Percentiles rank a stretch among this genome's conserved stretches.
Evolutionary conservation across 2,329 filamentous ascomycete species (phyloP).

Genomic region (Calonectria naviculata): DNA sequence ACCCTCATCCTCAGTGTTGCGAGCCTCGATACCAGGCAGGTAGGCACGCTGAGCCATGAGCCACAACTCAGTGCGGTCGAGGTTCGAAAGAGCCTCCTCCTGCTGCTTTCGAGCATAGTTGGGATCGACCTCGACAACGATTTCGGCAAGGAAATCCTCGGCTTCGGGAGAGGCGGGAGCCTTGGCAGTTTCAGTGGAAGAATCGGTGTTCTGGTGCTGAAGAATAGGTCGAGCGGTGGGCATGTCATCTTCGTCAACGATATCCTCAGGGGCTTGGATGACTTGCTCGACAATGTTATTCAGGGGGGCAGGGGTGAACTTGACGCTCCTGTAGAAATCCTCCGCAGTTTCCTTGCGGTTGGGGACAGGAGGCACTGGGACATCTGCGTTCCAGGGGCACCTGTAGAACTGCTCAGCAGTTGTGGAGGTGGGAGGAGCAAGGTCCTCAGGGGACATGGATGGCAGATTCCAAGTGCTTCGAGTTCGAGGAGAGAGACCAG

Average conservation of each 20-base stretch:
- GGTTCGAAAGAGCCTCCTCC: slow-evolving; percentile 75
- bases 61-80: slow-evolving; percentile 90
- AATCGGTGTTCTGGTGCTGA: slow-evolving; percentile 44
- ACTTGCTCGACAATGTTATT: slow-evolving; percentile 70
- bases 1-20: slow-evolving; percentile 48
- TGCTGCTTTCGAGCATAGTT: slow-evolving; percentile 80
- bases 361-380: slow-evolving; percentile 50
- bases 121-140: slow-evolving; percentile 78
- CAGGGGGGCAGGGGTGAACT: slow-evolving; percentile 54
- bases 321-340: slow-evolving; percentile 51
- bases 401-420: slow-evolving; percentile 95
- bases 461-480: slow-evolving; percentile 85
- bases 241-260: slow-evolving; percentile 67
- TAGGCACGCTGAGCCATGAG: slow-evolving; percentile 84
- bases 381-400: slow-evolving; percentile 75
- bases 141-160: slow-evolving; percentile 72
- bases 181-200: slow-evolving; percentile 44
- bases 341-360: slow-evolving; percentile 51
- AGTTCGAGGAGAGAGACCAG: slow-evolving; percentile 79
- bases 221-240: slow-evolving; percentile 70
- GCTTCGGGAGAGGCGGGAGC: slow-evolving; percentile 55
- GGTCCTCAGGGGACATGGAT: slow-evolving; percentile 62
- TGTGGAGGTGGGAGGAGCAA: slow-evolving; percentile 80
- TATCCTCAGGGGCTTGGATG: slow-evolving; percentile 65
- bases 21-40: slow-evolving; percentile 72